A percentile compares a stretch with the other conserved stretches of the same genome.
Evolutionary conservation across 768 basidiomycete species (phyloP).

Genomic region (Mycena olivaceomarginata): DNA sequence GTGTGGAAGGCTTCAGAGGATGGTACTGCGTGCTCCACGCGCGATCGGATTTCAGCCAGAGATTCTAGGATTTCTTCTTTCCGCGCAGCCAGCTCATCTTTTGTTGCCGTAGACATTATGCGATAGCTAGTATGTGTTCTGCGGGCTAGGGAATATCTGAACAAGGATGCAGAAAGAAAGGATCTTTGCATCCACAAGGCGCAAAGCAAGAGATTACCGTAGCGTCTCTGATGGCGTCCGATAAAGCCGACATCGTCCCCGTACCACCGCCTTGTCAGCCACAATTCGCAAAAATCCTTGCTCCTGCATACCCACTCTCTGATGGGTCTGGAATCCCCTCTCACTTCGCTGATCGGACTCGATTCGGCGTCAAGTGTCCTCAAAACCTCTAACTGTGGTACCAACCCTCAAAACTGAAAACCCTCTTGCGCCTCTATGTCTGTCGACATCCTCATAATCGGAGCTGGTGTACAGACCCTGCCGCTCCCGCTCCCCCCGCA

Average conservation of each 20-base stretch:
- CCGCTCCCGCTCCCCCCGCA: no score
- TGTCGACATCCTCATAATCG: slow-evolving; percentile 77
- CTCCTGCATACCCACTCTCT: neutral
- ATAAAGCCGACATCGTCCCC: no score
- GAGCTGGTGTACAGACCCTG: no score
- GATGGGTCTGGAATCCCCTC: neutral
- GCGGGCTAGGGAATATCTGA: neutral
- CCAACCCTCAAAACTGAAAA: neutral
- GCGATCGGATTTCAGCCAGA: slow-evolving; percentile 70
- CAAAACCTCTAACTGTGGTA: no score
- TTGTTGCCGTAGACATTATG: slow-evolving; percentile 21
- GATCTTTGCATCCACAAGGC: slow-evolving; percentile 2
- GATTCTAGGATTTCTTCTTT: slow-evolving; percentile 71
- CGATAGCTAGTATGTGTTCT: neutral
- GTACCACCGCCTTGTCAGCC: neutral
- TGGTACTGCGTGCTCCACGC: slow-evolving; percentile 61
- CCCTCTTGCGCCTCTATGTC: neutral
- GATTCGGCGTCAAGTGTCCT: neutral
- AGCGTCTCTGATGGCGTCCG: no score
- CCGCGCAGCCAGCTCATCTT: slow-evolving; percentile 49
- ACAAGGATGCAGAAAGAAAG: neutral
- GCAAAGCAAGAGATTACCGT: no score
- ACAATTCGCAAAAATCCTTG: neutral
- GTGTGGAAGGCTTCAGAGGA: slow-evolving; percentile 5
- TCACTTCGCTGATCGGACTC: neutral